Evolutionary conservation across 495 filamentous ascomycete genomes (phyloP).

Genomic region (Corynascus novoguineensis): DNA sequence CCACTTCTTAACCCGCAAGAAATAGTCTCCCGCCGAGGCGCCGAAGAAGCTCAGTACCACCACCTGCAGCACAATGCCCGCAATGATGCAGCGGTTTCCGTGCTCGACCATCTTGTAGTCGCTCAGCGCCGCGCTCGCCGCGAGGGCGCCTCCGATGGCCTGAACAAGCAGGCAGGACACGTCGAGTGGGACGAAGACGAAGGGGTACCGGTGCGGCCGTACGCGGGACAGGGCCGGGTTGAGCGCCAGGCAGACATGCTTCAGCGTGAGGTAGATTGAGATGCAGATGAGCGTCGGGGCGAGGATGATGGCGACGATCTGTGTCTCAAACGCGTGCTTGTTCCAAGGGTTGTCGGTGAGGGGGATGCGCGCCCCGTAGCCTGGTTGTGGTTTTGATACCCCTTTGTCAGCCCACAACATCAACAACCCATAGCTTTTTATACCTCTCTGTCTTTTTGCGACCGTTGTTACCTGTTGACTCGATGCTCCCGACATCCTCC

Average conservation of each 20-base stretch:
- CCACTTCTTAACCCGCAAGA: constrained; percentile 36
- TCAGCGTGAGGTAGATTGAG: constrained; percentile 62
- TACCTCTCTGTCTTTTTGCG: neutral
- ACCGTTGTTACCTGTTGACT: too few relatives aligned
- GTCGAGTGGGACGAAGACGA: constrained; percentile 60
- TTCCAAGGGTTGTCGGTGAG: constrained; percentile 59
- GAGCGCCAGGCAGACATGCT: constrained; percentile 55
- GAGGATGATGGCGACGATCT: constrained; percentile 63
- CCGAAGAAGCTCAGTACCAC: constrained; percentile 57
- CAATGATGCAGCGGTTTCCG: constrained; percentile 63
- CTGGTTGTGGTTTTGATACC: constrained; percentile 24
- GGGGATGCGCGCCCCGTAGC: constrained; percentile 57
- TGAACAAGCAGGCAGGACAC: constrained; percentile 59
- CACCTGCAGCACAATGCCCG: constrained; percentile 67
- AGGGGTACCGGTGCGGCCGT: constrained; percentile 56
- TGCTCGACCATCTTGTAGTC: constrained; percentile 30
- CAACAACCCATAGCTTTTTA: neutral
- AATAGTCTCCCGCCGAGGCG: constrained; percentile 46
- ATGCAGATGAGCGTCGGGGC: constrained; percentile 61
- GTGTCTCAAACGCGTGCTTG: constrained; percentile 54
- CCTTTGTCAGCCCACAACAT: neutral
- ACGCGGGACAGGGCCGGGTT: constrained; percentile 51
- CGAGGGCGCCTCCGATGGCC: constrained; percentile 59
- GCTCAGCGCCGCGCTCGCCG: constrained; percentile 44
- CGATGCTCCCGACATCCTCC: neutral